Percentiles rank a stretch among this genome's conserved stretches.
These are phyloP conservation scores for Russula abietina DNA, from an alignment of 768 basidiomycete genomes.

Conservation along the genomic window DNA sequence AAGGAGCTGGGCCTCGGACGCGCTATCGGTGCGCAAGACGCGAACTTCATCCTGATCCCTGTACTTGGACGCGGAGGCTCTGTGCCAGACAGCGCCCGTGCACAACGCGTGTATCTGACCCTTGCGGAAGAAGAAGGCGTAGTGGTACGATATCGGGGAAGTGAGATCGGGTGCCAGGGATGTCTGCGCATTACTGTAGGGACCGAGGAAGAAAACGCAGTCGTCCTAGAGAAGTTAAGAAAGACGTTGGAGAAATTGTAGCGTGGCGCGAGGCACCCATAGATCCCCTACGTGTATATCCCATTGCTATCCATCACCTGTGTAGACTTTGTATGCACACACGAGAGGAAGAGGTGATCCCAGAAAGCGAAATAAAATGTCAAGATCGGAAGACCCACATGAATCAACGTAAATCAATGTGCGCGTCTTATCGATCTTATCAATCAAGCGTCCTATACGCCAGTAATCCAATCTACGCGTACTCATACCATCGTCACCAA, in stretches of 20 bases:
- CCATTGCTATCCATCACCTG: too few relatives aligned
- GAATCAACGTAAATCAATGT: too few relatives aligned
- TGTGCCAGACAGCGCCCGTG: conserved; percentile 53
- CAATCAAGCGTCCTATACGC: too few relatives aligned
- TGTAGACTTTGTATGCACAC: too few relatives aligned
- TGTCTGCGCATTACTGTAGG: conserved; percentile 91
- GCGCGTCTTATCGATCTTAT: too few relatives aligned
- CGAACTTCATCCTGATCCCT: conserved; percentile 86
- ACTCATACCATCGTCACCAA: too few relatives aligned
- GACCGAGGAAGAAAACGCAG: conserved; percentile 68
- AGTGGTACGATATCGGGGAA: conserved; percentile 86
- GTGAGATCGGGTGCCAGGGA: conserved; percentile 78
- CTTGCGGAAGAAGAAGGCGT: conserved; percentile 83
- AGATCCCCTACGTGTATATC: background rate
- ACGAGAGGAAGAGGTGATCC: too few relatives aligned
- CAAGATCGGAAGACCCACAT: too few relatives aligned
- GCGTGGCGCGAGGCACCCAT: background rate
- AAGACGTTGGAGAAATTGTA: conserved; percentile 40
- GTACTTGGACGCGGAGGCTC: conserved; percentile 46
- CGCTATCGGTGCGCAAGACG: conserved; percentile 75
- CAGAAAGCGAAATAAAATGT: too few relatives aligned
- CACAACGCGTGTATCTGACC: conserved; percentile 62
- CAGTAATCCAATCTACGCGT: too few relatives aligned
- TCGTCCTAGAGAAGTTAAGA: conserved; percentile 49
- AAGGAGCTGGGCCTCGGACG: conserved; percentile 51